Evolutionary conservation across 495 filamentous ascomycete species (phyloP).

Genomic region (Podospora tetraspora): DNA sequence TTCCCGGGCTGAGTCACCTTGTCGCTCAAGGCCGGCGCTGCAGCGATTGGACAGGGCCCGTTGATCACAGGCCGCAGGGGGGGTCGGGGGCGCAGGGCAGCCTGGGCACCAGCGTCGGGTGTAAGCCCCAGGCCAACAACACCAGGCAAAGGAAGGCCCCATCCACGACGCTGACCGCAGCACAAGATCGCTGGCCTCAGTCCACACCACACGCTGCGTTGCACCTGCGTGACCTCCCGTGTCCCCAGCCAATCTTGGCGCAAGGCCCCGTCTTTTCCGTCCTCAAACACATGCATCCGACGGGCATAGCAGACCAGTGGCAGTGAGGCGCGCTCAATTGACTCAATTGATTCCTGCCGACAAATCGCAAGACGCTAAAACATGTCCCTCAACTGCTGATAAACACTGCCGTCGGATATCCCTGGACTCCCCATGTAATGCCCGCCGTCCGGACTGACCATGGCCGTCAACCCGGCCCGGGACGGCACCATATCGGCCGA

Average conservation of each 20-base stretch:
- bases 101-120: not conserved
- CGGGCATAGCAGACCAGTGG: too few species aligned
- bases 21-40: not conserved
- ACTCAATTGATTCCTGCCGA: not conserved
- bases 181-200: too few species aligned
- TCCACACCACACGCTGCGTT: too few species aligned
- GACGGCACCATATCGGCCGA: not conserved
- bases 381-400: slow-evolving; percentile 23
- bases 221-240: not conserved
- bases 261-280: not conserved
- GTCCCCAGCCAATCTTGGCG: not conserved
- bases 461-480: not conserved
- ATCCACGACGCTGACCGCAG: too few species aligned
- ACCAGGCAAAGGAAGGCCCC: too few species aligned
- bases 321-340: too few species aligned
- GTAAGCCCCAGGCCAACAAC: too few species aligned
- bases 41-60: not conserved
- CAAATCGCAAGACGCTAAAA: slow-evolving; percentile 9
- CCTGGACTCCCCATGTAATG: not conserved
- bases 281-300: not conserved
- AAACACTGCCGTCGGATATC: slow-evolving; percentile 11
- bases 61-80: not conserved
- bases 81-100: not conserved
- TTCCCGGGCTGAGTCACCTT: not conserved
- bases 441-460: not conserved